Conservation (phyloP, 2,329 filamentous ascomycete genomes). For the Penicillium sp. region DNA sequence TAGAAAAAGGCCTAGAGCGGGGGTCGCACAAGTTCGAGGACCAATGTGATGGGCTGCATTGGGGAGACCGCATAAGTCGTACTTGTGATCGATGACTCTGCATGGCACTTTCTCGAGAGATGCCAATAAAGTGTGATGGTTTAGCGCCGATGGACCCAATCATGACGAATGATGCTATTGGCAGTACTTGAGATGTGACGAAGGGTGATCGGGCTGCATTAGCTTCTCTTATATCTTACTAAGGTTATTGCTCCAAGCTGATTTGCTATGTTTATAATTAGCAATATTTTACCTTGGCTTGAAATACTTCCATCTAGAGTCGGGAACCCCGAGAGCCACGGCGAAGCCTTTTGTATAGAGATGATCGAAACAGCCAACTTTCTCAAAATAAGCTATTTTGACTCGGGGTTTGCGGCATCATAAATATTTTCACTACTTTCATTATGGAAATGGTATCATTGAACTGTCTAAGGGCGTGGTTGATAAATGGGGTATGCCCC, state of each 20-base stretch:
- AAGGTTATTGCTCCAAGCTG: not conserved
- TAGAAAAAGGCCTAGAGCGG: constrained; percentile 9
- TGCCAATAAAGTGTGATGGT: constrained; percentile 17
- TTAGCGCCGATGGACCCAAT: constrained; percentile 19
- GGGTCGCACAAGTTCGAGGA: constrained; percentile 10
- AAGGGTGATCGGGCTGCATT: constrained; percentile 22
- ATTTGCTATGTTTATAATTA: not conserved
- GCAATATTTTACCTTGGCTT: not conserved
- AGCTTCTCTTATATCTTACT: constrained; percentile 1
- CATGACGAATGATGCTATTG: constrained; percentile 2
- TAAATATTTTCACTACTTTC: no score
- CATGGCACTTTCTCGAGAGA: not conserved
- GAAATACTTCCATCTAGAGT: not conserved
- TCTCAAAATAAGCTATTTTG: no score
- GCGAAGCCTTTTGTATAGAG: no score
- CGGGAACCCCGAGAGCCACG: not conserved
- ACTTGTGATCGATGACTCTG: not conserved
- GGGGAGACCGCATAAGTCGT: constrained; percentile 1
- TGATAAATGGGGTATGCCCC: no score
- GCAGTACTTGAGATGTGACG: constrained; percentile 9
- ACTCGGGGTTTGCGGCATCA: no score
- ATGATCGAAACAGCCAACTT: no score
- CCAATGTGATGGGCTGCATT: constrained; percentile 13
- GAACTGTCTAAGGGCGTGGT: not conserved
- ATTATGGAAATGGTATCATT: not conserved